phyloP scores from a whole-genome alignment of 768 basidiomycete genomes.

The Mrakia hoshinonis region DNA sequence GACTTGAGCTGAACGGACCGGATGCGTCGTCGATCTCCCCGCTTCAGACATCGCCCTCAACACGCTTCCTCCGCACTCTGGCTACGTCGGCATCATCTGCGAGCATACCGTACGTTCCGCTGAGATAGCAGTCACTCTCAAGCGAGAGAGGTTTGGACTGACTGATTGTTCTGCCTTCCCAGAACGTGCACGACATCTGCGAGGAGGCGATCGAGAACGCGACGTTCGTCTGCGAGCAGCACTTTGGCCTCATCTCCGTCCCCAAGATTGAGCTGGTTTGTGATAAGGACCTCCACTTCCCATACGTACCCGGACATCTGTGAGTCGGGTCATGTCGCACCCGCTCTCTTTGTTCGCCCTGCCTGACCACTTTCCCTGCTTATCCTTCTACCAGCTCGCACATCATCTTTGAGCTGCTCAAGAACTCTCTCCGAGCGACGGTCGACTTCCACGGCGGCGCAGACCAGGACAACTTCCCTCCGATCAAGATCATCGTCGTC shows the following conservation, averaged over 20 bases:
- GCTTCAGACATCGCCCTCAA: conserved; percentile 81
- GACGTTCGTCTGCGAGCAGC: conserved; percentile 74
- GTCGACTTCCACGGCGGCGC: conserved; percentile 77
- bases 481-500: conserved; percentile 88
- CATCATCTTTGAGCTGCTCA: conserved; percentile 92
- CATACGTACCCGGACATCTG: conserved; percentile 93
- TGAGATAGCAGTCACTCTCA: background rate
- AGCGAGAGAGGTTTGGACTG: background rate
- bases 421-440: conserved; percentile 93
- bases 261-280: conserved; percentile 96
- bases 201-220: conserved; percentile 98
- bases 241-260: conserved; percentile 84
- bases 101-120: conserved; percentile 62
- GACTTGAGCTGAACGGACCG: no score
- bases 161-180: background rate
- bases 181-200: conserved; percentile 95
- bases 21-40: conserved; percentile 3
- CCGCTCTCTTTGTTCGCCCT: background rate
- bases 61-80: conserved; percentile 70
- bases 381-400: conserved; percentile 44
- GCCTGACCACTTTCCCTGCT: background rate
- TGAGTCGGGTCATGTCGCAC: conserved; percentile 32
- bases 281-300: conserved; percentile 71
- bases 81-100: conserved; percentile 96
- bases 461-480: conserved; percentile 71